These are phyloP conservation scores for Tylopilus sp. DNA, from an alignment of 768 basidiomycete genomes.

Conservation along the genomic window DNA sequence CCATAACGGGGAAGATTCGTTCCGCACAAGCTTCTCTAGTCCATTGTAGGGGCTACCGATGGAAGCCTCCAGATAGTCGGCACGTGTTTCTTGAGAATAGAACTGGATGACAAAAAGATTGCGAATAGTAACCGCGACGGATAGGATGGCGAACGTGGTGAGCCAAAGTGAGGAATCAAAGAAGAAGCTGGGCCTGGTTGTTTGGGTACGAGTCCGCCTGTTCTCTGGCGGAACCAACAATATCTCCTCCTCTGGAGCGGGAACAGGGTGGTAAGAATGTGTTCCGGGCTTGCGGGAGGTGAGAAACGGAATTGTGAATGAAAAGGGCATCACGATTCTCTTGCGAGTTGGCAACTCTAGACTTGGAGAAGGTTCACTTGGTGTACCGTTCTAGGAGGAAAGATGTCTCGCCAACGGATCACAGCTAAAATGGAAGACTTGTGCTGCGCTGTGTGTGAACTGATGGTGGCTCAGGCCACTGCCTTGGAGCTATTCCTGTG, in stretches of 20 bases:
- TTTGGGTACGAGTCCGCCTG: not conserved
- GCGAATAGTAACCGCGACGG: slow-evolving; percentile 17
- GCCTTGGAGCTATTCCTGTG: slow-evolving; percentile 1
- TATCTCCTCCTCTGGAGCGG: slow-evolving; percentile 18
- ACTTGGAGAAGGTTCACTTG: not conserved
- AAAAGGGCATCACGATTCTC: slow-evolving; percentile 4
- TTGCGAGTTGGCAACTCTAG: not conserved
- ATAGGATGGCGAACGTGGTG: slow-evolving; percentile 14
- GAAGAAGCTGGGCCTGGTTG: not conserved
- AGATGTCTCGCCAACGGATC: not conserved
- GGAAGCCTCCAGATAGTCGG: slow-evolving; percentile 6
- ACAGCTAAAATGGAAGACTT: not conserved
- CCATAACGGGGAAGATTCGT: slow-evolving; percentile 28
- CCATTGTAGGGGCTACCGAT: slow-evolving; percentile 22
- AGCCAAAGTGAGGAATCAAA: slow-evolving; percentile 19
- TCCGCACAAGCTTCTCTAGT: slow-evolving; percentile 21
- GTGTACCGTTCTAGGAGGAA: not conserved
- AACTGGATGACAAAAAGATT: slow-evolving; percentile 20
- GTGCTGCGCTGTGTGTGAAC: slow-evolving; percentile 11
- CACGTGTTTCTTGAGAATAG: not conserved
- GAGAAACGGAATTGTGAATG: not conserved
- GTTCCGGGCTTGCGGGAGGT: not conserved
- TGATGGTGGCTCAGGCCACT: not conserved
- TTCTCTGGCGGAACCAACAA: not conserved
- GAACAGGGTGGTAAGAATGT: slow-evolving; percentile 13